Evolutionary conservation across 192 early-diverging fungal genomes (phyloP).

Genomic region (Entophlyctis luteolus): DNA sequence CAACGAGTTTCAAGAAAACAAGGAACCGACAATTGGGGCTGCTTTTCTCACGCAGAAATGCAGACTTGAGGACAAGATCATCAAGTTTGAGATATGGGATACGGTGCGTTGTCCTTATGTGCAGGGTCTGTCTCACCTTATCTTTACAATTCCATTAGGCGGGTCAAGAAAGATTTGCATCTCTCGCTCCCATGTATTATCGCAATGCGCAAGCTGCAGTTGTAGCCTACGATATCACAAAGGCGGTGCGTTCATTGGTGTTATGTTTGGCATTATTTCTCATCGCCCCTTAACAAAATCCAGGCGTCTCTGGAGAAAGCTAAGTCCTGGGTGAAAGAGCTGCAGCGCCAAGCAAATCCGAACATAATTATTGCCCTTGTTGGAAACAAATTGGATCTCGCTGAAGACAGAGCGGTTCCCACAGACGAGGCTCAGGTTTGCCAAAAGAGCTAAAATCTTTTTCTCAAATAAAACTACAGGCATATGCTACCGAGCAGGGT

Average conservation of each 20-base stretch:
- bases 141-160: slow-evolving; percentile 52
- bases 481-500: slow-evolving; percentile 73
- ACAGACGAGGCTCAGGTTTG: slow-evolving; percentile 62
- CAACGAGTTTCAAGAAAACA: slow-evolving; percentile 92
- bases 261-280: neutral
- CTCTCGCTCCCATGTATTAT: slow-evolving; percentile 94
- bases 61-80: slow-evolving; percentile 80
- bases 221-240: slow-evolving; percentile 95
- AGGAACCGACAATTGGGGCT: slow-evolving; percentile 95
- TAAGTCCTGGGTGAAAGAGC: slow-evolving; percentile 92
- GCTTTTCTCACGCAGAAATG: slow-evolving; percentile 85
- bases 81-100: slow-evolving; percentile 95
- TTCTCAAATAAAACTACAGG: slow-evolving; percentile 5
- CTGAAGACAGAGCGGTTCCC: slow-evolving; percentile 60
- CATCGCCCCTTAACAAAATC: neutral
- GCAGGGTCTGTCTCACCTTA: too few relatives aligned
- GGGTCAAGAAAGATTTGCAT: slow-evolving; percentile 97
- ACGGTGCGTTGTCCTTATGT: slow-evolving; percentile 23
- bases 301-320: slow-evolving; percentile 82
- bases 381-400: slow-evolving; percentile 94
- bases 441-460: neutral
- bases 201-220: slow-evolving; percentile 95
- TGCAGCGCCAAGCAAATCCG: slow-evolving; percentile 92
- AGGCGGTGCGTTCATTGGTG: slow-evolving; percentile 38
- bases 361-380: slow-evolving; percentile 95